These are phyloP conservation scores for Nemania abortiva DNA, from an alignment of 2,329 filamentous ascomycete genomes.

Conservation along the genomic window DNA sequence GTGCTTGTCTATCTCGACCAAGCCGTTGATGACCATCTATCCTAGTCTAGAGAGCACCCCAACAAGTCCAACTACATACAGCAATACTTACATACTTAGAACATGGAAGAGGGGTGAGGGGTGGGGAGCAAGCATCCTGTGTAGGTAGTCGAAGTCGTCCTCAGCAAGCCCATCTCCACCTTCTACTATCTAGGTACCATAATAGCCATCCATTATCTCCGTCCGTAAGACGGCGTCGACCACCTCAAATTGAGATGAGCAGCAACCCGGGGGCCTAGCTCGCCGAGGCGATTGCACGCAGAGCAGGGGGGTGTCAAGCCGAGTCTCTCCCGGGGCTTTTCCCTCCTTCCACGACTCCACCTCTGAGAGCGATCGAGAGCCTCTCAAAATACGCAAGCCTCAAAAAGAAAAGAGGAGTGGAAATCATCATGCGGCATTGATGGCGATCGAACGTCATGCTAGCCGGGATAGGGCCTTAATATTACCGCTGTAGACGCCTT, in stretches of 20 bases:
- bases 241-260: constrained; percentile 51
- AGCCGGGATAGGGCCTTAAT: constrained; percentile 42
- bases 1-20: constrained; percentile 41
- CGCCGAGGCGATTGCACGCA: constrained; percentile 45
- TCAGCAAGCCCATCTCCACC: constrained; percentile 46
- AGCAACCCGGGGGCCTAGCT: constrained; percentile 45
- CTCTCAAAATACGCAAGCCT: constrained; percentile 48
- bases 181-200: constrained; percentile 37
- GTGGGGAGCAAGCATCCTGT: constrained; percentile 41
- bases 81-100: background rate
- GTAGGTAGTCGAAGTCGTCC: constrained; percentile 37
- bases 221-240: constrained; percentile 48
- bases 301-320: constrained; percentile 39
- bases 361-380: constrained; percentile 43
- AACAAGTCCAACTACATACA: constrained; percentile 13
- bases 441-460: constrained; percentile 48
- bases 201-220: constrained; percentile 51
- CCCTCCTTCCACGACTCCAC: constrained; percentile 41
- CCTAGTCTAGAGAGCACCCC: constrained; percentile 30
- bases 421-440: constrained; percentile 43
- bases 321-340: constrained; percentile 39
- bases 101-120: constrained; percentile 38
- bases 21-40: constrained; percentile 44
- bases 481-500: constrained; percentile 43
- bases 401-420: constrained; percentile 40